These are phyloP conservation scores for carrot (Daucus carota) DNA, from an alignment of 129 eudicot species.

Conservation along the genomic window DH1_v3.0 NC_030386.2:12357501-12358000, in stretches of 20 bases:
- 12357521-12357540: constrained; percentile 63
- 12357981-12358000: neutral
- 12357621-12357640: constrained; percentile 64
- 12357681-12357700: constrained; percentile 95
- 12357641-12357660: constrained; percentile 89
- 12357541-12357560: constrained; percentile 84
- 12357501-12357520: constrained; percentile 69
- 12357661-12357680: constrained; percentile 96
- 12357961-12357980: neutral
- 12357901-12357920: neutral
- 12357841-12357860: no score
- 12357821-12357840: no score
- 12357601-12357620: constrained; percentile 96
- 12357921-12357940: neutral
- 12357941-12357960: neutral
- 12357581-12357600: constrained; percentile 79
- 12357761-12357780: constrained; percentile 61
- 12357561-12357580: constrained; percentile 90
- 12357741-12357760: constrained; percentile 98
- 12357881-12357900: neutral
- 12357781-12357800: no score
- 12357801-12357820: no score
- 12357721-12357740: constrained; percentile 87
- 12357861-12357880: neutral
- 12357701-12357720: constrained; percentile 79